Evolutionary conservation across 106 monocot species (phyloP).

Genomic region (Platanthera guangdongensis): DNA sequence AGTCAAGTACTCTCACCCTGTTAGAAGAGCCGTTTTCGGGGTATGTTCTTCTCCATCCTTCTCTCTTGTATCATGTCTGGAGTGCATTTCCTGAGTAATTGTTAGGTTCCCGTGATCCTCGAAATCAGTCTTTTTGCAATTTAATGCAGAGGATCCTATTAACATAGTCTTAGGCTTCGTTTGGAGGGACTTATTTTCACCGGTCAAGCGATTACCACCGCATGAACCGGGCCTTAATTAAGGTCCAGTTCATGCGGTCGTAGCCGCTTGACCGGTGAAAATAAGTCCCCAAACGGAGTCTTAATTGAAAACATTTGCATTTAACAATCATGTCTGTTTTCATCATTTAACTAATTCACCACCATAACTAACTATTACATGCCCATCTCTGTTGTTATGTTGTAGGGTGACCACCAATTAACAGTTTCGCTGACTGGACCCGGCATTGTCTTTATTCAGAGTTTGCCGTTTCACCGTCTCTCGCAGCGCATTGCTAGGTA

Average conservation of each 20-base stretch:
- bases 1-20: conserved; percentile 47
- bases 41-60: conserved; percentile 30
- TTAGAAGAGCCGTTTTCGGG: conserved; percentile 73
- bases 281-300: no score
- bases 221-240: no score
- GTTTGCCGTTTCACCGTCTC: conserved; percentile 76
- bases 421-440: conserved; percentile 74
- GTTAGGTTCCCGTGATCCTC: background rate
- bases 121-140: background rate
- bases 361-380: background rate
- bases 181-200: no score
- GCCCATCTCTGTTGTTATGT: background rate
- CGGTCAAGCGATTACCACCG: no score
- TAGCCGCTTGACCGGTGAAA: no score
- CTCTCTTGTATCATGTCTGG: background rate
- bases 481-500: conserved; percentile 84
- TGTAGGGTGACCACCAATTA: conserved; percentile 76
- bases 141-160: background rate
- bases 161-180: no score
- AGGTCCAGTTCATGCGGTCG: no score
- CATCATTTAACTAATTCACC: background rate
- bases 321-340: background rate
- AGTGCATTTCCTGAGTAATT: background rate
- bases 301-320: background rate
- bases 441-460: conserved; percentile 90